Evolutionary conservation across 1,284 basidiomycete species (phyloP).

Genomic region (Exobasidium cylindrosporum): DNA sequence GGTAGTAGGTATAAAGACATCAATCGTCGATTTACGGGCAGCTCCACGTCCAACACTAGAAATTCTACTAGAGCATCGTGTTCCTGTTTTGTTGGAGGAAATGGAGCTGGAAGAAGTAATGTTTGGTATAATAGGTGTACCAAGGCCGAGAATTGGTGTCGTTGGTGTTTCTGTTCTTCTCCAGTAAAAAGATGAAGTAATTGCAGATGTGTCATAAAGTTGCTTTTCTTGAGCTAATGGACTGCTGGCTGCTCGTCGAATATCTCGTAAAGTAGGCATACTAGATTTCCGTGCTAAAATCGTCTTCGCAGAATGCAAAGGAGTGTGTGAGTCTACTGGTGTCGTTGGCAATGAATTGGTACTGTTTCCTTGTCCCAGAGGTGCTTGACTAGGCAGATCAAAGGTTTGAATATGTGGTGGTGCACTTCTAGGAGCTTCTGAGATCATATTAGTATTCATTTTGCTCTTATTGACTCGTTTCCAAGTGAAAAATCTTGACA

Average conservation of each 20-base stretch:
- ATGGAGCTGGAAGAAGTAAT: background rate
- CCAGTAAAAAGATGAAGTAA: slow-evolving; percentile 3
- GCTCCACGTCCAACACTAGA: slow-evolving; percentile 3
- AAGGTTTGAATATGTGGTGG: background rate
- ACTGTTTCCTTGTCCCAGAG: background rate
- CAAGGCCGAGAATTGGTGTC: background rate
- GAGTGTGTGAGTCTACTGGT: background rate
- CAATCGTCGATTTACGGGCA: background rate
- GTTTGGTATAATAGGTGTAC: background rate
- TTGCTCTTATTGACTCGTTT: background rate
- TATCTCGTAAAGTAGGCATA: slow-evolving; percentile 15
- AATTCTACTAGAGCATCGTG: background rate
- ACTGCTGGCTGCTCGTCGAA: background rate
- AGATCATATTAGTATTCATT: background rate
- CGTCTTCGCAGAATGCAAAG: background rate
- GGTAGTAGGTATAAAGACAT: background rate
- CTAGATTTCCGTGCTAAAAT: slow-evolving; percentile 7
- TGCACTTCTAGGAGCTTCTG: background rate
- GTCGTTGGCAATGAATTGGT: background rate
- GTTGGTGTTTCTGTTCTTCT: background rate
- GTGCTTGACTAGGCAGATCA: background rate
- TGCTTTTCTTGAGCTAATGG: background rate
- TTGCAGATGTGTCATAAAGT: background rate
- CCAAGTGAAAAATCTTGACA: slow-evolving; percentile 14
- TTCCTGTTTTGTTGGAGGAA: background rate